Base-by-base conservation (phyloP, 176 grass and related monocot genomes). In the Guadua angustifolia region DNA sequence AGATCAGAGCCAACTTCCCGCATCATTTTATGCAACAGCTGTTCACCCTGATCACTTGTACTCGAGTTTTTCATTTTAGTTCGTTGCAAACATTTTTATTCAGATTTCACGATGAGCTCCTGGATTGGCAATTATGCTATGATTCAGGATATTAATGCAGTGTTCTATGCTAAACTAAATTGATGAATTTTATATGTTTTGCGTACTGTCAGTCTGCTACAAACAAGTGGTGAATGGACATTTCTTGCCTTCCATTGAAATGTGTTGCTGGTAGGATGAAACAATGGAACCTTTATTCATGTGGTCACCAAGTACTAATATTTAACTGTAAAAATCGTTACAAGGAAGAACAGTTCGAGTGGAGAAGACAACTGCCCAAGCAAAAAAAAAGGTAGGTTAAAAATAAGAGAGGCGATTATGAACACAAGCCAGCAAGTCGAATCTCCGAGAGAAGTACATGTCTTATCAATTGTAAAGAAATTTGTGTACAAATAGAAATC, bases 191-290 rank as follows among this genome's bases (percentile, higher is more conserved):
- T 66, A 65, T 26, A 62, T 1, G 12, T 81, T 24, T 12, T 40
- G 13, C 36, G 26, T 51, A 22, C 43, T 71, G n/a, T 25, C 7
- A 66, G 17, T 73, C 38, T 43, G 45, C 65, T 43, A 56, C 12
- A 46, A 65, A 65, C 32, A n/a, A 32, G 45, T 61, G 45, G 58
- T 33, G 36, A 21, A 32, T 45, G 18, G 2, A n/a, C 32, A 62
- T 62, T 62, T 75, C 2, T 60, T 42, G 39, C n/a, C 24, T 73
- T 74, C 2, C 16, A 22, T 75, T 88, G 36, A 66, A 15, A 32
- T 71, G 16, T 14, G 11, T 29, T 82, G 6, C 22, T 38, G 4
- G n/a, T 40, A 62, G 68, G 19, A 43, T 43, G 6, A 19, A 49
- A 5, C 57, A 71, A 16, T 50, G 3, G 9, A 26, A 1, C 25